These are phyloP conservation scores for Starmerella lactis-condensi DNA, from an alignment of 805 yeast genomes.

Conservation along the genomic window DNA sequence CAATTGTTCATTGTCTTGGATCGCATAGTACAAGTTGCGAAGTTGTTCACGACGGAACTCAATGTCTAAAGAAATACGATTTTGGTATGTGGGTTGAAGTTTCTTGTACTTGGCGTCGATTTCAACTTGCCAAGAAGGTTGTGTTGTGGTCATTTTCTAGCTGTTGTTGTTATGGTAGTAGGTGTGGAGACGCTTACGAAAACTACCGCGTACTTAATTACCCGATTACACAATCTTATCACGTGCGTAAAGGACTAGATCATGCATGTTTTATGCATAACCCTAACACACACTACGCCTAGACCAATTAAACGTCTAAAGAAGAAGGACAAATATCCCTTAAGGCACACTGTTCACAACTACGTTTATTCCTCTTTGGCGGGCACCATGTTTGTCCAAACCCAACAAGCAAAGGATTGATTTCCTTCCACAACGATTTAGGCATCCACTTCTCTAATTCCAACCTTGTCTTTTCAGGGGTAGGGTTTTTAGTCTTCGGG, in stretches of 20 bases:
- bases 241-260: too few relatives aligned
- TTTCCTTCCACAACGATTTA: slow-evolving; percentile 54
- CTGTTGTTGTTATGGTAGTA: too few relatives aligned
- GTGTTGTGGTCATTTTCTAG: neutral
- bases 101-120: slow-evolving; percentile 32
- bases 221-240: too few relatives aligned
- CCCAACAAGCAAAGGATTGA: slow-evolving; percentile 76
- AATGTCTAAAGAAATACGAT: slow-evolving; percentile 33
- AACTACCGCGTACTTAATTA: too few relatives aligned
- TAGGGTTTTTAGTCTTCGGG: slow-evolving; percentile 26
- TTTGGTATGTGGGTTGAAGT: slow-evolving; percentile 27
- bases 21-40: slow-evolving; percentile 44
- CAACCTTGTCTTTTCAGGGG: slow-evolving; percentile 59
- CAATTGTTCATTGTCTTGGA: slow-evolving; percentile 38
- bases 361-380: slow-evolving; percentile 27
- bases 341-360: slow-evolving; percentile 7
- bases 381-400: slow-evolving; percentile 81
- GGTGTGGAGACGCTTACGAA: too few relatives aligned
- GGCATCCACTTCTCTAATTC: slow-evolving; percentile 63
- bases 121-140: slow-evolving; percentile 20
- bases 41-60: slow-evolving; percentile 43
- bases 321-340: slow-evolving; percentile 7
- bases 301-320: neutral
- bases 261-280: too few relatives aligned
- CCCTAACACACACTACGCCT: too few relatives aligned